Base-by-base conservation (phyloP, 441 rosid species). In the Adansonia rubrostipa region DNA sequence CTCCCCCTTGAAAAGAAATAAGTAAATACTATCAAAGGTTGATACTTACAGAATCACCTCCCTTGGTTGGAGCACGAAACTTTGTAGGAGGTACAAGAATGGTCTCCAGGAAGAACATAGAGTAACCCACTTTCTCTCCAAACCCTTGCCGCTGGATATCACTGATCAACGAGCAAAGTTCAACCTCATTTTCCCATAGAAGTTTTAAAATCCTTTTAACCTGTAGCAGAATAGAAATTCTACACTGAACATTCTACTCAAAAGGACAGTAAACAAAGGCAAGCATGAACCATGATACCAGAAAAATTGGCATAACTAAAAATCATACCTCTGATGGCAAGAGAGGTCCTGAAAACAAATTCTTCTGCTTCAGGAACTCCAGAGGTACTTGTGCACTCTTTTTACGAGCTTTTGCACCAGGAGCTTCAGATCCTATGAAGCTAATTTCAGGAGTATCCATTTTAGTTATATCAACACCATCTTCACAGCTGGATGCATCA, bases 11-110 rank as follows among this genome's bases (percentile, higher is more conserved):
- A 54, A 44, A 51, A 48, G 61, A 51, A 54, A 51, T 60, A 71
- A 76, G 2, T 36, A 74, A 74, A 36, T 28, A 9, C 51, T 67
- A 57, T 13, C 8, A 28, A 20, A 68, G 4, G 10, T 8, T 20
- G 72, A 22, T 74, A 81, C 89, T 85, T 75, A 87, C 98, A 72
- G 95, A 86, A 85, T 92, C 97, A 67, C 96, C 95, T 50, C 98
- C 97, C 82, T 89, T 92, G 50, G 98, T 83, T 3, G 97, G 96
- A 4, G 98, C 93, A 62, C 98, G 91, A 77, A 96, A 96, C 84
- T 89, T 96, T 81, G 84, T 93, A 51, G 99, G 98, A 81, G 98
- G 93, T 63, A 94, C 98, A 66, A 94, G 88, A 85, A 96, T 75
- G 72, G 89, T 85, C 75, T 90, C 93, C 78, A 96, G 75, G 84